Percentiles rank a stretch among this genome's conserved stretches.
These are phyloP conservation scores for Sporisorium graminicola DNA, from an alignment of 1,284 basidiomycete species.

Conservation along the genomic window DNA sequence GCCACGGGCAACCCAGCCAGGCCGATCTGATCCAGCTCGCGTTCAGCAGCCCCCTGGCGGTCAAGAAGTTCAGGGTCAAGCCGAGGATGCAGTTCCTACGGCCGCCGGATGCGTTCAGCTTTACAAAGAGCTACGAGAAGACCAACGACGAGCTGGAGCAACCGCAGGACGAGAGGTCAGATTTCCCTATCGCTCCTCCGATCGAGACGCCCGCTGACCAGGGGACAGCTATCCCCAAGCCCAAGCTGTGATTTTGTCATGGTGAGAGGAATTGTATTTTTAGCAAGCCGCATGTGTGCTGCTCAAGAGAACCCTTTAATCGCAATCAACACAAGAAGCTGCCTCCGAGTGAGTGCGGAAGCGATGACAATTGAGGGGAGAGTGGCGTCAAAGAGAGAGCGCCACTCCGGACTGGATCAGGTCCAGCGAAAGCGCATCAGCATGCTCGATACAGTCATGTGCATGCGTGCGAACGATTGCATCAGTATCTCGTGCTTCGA, in stretches of 20 bases:
- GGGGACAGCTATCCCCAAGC: conserved; percentile 4
- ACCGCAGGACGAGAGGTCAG: conserved; percentile 43
- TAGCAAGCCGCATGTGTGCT: not conserved
- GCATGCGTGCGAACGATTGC: conserved; percentile 57
- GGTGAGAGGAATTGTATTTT: not conserved
- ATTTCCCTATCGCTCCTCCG: conserved; percentile 32
- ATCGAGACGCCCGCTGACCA: not conserved
- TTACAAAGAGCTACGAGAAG: conserved; percentile 19
- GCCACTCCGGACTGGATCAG: conserved; percentile 9
- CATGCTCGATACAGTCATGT: conserved; percentile 42
- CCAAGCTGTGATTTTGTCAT: conserved; percentile 25
- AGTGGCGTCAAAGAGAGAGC: conserved; percentile 8
- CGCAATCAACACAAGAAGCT: not conserved
- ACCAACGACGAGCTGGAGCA: conserved; percentile 40
- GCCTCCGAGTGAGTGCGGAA: no score
- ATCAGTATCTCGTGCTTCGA: conserved; percentile 40
- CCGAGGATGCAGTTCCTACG: conserved; percentile 60
- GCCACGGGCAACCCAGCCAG: conserved; percentile 46
- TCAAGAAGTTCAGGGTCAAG: conserved; percentile 56
- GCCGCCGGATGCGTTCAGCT: conserved; percentile 28
- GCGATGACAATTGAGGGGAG: not conserved
- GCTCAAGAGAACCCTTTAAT: not conserved
- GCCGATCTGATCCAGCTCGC: conserved; percentile 55
- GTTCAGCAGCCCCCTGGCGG: conserved; percentile 56
- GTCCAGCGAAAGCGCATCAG: conserved; percentile 26